phyloP scores from a whole-genome alignment of 169 alveolate genomes.

The Cystoisospora suis region DNA sequence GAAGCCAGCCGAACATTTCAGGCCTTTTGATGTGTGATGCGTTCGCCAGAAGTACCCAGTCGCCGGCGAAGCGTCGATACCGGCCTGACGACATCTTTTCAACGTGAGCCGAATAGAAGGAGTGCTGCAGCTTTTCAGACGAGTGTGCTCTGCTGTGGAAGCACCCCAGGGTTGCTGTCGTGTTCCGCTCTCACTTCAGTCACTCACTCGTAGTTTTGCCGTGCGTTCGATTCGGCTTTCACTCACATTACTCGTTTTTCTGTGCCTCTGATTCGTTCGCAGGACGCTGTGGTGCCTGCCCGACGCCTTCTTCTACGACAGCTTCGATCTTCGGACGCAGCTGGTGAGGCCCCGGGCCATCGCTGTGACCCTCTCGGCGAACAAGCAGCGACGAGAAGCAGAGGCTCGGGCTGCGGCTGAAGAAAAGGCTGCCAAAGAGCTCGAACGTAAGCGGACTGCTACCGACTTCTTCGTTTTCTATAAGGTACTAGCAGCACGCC shows the following conservation, averaged over 20 bases:
- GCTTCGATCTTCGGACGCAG: no score
- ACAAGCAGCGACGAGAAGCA: no score
- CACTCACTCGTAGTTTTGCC: not conserved
- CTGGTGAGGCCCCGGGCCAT: no score
- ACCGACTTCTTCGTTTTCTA: not conserved
- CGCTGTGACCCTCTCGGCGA: no score
- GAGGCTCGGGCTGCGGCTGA: no score
- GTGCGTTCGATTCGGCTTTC: not conserved
- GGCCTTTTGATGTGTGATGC: not conserved
- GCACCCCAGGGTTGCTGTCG: no score
- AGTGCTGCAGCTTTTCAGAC: no score
- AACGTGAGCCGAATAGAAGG: slow-evolving; percentile 24
- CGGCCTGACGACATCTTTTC: slow-evolving; percentile 54
- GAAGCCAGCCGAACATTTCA: not conserved
- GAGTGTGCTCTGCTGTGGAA: no score
- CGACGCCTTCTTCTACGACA: slow-evolving; percentile 57
- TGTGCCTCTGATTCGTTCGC: not conserved
- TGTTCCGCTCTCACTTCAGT: not conserved
- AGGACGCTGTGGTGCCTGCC: slow-evolving; percentile 63
- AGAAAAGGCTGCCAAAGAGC: no score
- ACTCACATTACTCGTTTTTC: not conserved
- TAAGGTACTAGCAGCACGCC: no score
- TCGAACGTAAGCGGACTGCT: not conserved
- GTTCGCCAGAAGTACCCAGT: slow-evolving; percentile 24
- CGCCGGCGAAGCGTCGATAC: slow-evolving; percentile 58